These are phyloP conservation scores for Plasmodium gonderi DNA, from an alignment of 169 alveolate species.

Conservation along the genomic window DNA sequence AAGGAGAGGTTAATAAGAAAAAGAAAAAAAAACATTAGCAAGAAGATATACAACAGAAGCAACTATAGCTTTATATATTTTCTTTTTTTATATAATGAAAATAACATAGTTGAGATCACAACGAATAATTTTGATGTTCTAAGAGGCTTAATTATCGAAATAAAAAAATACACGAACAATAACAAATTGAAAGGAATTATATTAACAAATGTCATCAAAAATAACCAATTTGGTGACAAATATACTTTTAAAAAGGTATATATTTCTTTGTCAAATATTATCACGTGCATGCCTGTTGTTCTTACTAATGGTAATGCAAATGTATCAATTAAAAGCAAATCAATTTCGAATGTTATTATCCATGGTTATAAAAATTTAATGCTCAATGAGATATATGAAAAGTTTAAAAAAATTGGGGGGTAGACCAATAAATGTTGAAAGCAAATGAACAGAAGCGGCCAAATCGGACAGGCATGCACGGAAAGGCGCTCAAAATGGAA, in stretches of 20 bases:
- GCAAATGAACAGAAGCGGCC: not conserved
- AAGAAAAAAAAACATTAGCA: not conserved
- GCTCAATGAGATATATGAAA: slow-evolving; percentile 58
- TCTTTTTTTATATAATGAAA: slow-evolving; percentile 50
- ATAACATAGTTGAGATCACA: slow-evolving; percentile 18
- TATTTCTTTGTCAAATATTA: slow-evolving; percentile 28
- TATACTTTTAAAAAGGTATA: slow-evolving; percentile 12
- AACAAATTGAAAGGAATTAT: slow-evolving; percentile 46
- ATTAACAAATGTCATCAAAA: slow-evolving; percentile 22
- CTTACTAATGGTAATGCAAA: not conserved
- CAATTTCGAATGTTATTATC: slow-evolving; percentile 14
- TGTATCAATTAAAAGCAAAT: not conserved
- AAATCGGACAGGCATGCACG: not conserved
- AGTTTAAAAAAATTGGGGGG: slow-evolving; percentile 52
- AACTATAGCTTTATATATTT: slow-evolving; percentile 45
- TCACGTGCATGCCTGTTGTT: slow-evolving; percentile 26
- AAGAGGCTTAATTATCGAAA: slow-evolving; percentile 32
- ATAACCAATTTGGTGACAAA: not conserved
- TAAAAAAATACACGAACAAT: slow-evolving; percentile 35
- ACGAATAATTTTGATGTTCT: slow-evolving; percentile 44
- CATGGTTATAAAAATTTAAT: slow-evolving; percentile 33
- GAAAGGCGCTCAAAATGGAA: too few species aligned
- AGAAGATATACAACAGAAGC: not conserved
- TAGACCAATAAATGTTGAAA: not conserved
- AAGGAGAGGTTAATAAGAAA: slow-evolving; percentile 39